Conservation (phyloP, 2,329 filamentous ascomycete species). For the Aureobasidium sp. region DNA sequence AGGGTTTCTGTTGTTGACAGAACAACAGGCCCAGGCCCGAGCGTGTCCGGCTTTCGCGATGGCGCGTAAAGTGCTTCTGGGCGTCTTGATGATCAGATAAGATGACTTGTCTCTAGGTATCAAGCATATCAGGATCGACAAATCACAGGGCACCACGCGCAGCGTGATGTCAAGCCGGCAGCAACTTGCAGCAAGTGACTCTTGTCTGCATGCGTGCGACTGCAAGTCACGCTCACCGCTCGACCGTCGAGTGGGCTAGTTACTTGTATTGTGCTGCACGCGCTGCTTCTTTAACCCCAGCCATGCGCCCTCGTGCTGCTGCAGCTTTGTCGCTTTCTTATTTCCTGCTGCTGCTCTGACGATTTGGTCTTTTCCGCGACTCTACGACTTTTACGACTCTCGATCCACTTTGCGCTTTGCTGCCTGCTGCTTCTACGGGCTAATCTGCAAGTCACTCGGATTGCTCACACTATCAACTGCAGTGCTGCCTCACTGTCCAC, state of each 20-base stretch:
- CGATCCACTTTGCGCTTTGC: background rate
- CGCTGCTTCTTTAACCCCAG: background rate
- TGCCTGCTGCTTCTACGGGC: background rate
- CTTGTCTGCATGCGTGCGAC: slow-evolving; percentile 5
- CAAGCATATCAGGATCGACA: slow-evolving; percentile 1
- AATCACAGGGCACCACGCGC: slow-evolving; percentile 9
- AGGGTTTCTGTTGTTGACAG: background rate
- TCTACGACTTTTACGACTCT: background rate
- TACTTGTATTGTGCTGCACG: background rate
- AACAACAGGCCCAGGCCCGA: background rate
- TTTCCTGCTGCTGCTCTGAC: slow-evolving; percentile 2
- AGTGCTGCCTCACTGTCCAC: slow-evolving; percentile 12
- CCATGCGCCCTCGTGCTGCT: background rate
- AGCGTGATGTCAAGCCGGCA: background rate
- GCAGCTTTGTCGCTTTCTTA: background rate
- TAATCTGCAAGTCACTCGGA: background rate
- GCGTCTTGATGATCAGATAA: background rate
- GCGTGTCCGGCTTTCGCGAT: background rate
- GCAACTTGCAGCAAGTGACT: background rate
- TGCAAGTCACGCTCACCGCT: slow-evolving; percentile 7
- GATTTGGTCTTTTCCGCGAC: background rate
- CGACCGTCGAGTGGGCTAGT: background rate
- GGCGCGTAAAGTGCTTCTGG: slow-evolving; percentile 4
- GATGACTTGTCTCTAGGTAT: background rate
- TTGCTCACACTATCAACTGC: slow-evolving; percentile 1